Evolutionary conservation across 2,329 filamentous ascomycete genomes (phyloP), one percentile per base, ranked within the genome.

Genomic region (Knufia fluminis): DNA sequence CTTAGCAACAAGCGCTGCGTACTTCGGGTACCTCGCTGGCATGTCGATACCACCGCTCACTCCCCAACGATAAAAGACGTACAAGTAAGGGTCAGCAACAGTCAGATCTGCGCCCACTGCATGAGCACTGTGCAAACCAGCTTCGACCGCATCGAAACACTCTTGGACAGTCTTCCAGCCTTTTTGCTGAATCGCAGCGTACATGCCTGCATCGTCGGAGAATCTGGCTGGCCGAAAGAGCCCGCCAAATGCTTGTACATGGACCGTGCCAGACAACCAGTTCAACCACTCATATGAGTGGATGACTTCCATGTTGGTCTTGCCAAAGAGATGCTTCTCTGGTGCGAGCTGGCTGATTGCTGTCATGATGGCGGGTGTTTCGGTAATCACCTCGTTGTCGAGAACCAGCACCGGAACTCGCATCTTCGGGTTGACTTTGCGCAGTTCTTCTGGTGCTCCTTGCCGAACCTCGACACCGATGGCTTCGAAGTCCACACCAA

Each of bases 261-360:
- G 65, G 4, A 68, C 17, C 0, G 59, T 62, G 0, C 62, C 62
- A 2, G 62, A 62, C 1, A 68, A 26, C 54, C 59, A 69, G 42
- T 59, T 61, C 41, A 67, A 41, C 66, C 66, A 68, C 49, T 68
- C 66, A 23, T 62, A 63, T 2, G 60, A 55, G 6, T 62, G 60
- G 12, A 62, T 52, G 1, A 45, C 61, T 10, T 68, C 64, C 1
- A 65, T 23, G 0, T 51, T 51, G 1, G 58, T 62, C 22, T 46
- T 53, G 8, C 66, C 65, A 20, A 66, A 36, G 17, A 68, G 48
- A 4, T 62, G 50, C 6, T 51, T 50, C 2, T 62, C 55, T 1
- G 63, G 62, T 2, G 42, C 57, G 2, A 68, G 57, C 1, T 61
- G 57, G 2, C 64, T 58, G 33, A 68, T 62, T 6, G 55, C 56